phyloP scores from a whole-genome alignment of 352 stramenopile species.

The Peronosclerospora sorghi region DNA sequence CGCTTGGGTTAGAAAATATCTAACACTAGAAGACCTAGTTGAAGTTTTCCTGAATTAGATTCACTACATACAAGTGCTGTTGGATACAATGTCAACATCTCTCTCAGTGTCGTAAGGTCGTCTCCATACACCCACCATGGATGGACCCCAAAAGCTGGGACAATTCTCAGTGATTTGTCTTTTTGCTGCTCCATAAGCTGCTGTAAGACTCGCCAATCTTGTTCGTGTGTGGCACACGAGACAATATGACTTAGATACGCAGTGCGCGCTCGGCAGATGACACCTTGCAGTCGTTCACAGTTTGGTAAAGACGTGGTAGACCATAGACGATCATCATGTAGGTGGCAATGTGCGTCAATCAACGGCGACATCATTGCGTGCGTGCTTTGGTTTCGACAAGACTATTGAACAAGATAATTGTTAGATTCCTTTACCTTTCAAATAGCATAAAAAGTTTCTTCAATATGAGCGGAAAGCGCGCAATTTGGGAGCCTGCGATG shows the following conservation, averaged over 20 bases:
- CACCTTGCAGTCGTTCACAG: constrained; percentile 11
- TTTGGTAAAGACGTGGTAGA: constrained; percentile 7
- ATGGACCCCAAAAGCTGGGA: constrained; percentile 61
- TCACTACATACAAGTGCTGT: constrained; percentile 45
- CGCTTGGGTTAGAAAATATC: too few relatives aligned
- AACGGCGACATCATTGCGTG: constrained; percentile 11
- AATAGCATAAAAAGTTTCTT: constrained; percentile 7
- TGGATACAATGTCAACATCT: constrained; percentile 27
- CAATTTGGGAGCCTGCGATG: constrained; percentile 11
- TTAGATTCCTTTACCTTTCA: constrained; percentile 1
- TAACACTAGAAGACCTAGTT: constrained; percentile 3
- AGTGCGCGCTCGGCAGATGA: constrained; percentile 27
- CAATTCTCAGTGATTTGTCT: constrained; percentile 13
- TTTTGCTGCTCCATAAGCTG: constrained; percentile 17
- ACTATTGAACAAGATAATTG: too few relatives aligned
- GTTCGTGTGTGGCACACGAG: constrained; percentile 50
- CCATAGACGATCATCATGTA: constrained; percentile 43
- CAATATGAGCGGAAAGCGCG: constrained; percentile 19
- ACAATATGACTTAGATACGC: constrained; percentile 38
- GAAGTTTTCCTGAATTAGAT: too few relatives aligned
- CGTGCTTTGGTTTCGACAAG: too few relatives aligned
- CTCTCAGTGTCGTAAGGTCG: constrained; percentile 20
- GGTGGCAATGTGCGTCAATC: constrained; percentile 61
- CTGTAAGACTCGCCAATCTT: constrained; percentile 48
- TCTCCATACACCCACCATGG: constrained; percentile 56